phyloP scores from a whole-genome alignment of 345 rosid species.

The Rhodamnia argentea region DNA sequence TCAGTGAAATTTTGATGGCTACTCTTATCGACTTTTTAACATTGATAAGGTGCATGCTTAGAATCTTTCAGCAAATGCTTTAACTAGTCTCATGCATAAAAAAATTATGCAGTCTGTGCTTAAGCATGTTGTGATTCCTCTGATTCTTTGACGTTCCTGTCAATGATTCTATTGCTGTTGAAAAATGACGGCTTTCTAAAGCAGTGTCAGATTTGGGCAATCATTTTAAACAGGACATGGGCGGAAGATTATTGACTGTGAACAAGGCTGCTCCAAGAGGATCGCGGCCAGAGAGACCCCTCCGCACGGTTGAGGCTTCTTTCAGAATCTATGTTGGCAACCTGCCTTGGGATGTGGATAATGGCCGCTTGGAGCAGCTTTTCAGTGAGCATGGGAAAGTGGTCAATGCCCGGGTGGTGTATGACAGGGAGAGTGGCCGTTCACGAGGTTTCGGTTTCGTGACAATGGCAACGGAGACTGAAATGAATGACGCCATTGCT shows the following conservation, averaged over 20 bases:
- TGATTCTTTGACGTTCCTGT: background rate
- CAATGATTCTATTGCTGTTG: background rate
- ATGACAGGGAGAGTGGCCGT: slow-evolving; percentile 82
- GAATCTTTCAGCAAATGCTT: background rate
- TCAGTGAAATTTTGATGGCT: background rate
- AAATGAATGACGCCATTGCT: slow-evolving; percentile 84
- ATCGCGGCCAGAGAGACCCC: slow-evolving; percentile 48
- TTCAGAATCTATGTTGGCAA: slow-evolving; percentile 77
- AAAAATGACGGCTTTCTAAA: background rate
- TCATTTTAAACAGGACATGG: slow-evolving; percentile 41
- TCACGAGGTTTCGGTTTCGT: slow-evolving; percentile 98
- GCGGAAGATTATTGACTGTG: slow-evolving; percentile 71
- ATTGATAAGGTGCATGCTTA: background rate
- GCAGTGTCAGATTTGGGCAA: background rate
- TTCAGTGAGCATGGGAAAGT: slow-evolving; percentile 96
- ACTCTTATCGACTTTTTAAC: background rate
- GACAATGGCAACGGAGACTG: slow-evolving; percentile 67
- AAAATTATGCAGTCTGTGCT: background rate
- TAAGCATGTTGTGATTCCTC: background rate
- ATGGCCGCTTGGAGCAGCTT: slow-evolving; percentile 63
- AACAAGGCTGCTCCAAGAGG: slow-evolving; percentile 94
- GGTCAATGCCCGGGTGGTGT: slow-evolving; percentile 63
- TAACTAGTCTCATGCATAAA: background rate
- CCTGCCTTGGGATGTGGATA: slow-evolving; percentile 82
- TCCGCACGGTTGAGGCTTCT: slow-evolving; percentile 42